Percentiles rank a stretch among this genome's conserved stretches.
Conservation (phyloP, 352 stramenopile species). For the Globisporangium mamillatum region DNA sequence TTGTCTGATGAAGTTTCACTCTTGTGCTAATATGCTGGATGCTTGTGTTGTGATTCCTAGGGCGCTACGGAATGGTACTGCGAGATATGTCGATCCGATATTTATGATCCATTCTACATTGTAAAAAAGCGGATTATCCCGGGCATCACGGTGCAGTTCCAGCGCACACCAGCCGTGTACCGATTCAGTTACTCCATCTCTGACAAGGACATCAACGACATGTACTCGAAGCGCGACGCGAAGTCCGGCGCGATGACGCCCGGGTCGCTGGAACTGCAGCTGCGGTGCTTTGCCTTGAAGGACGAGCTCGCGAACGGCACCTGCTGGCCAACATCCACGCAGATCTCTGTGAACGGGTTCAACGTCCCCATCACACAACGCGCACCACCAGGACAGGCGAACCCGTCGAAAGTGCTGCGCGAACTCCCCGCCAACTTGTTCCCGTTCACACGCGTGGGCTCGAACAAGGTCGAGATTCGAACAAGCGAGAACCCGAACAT, state of each 20-base stretch:
- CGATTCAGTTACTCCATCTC: constrained; percentile 67
- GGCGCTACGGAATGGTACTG: constrained; percentile 64
- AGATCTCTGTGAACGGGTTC: constrained; percentile 74
- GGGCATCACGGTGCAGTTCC: constrained; percentile 65
- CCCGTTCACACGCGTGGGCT: constrained; percentile 58
- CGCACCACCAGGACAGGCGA: constrained; percentile 66
- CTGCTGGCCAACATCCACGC: constrained; percentile 66
- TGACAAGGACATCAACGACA: constrained; percentile 70
- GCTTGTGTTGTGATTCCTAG: constrained; percentile 18
- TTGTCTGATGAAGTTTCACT: background rate
- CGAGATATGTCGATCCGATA: constrained; percentile 59
- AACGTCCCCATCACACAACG: constrained; percentile 64
- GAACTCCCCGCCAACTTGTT: constrained; percentile 78
- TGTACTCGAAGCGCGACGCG: constrained; percentile 55
- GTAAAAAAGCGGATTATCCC: constrained; percentile 57
- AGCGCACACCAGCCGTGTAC: constrained; percentile 40
- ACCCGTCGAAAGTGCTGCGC: constrained; percentile 78
- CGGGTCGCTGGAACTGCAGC: constrained; percentile 66
- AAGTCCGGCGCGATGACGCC: constrained; percentile 52
- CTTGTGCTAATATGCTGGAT: background rate
- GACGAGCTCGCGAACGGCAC: constrained; percentile 66
- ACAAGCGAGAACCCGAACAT: constrained; percentile 58
- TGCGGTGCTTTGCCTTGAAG: constrained; percentile 77
- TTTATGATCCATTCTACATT: constrained; percentile 70
- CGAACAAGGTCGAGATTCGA: constrained; percentile 72